These are phyloP conservation scores for Sphenostylis stenocarpa DNA, from an alignment of 306 rosid genomes.

Conservation along the genomic window DNA sequence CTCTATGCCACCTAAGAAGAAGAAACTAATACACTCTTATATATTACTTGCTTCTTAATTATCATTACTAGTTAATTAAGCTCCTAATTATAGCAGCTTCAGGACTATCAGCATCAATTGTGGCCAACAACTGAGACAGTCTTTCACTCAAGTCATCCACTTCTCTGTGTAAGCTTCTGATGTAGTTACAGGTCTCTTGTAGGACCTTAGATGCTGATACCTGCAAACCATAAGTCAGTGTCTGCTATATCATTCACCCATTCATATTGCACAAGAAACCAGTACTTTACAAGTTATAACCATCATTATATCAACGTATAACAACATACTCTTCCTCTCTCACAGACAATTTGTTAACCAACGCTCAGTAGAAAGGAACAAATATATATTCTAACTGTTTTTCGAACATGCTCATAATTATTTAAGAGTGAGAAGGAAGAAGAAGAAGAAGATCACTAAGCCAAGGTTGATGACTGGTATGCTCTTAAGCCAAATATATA, in stretches of 20 bases:
- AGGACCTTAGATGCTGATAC: constrained; percentile 98
- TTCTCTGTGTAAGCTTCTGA: constrained; percentile 81
- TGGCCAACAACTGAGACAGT: constrained; percentile 78
- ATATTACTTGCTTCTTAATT: constrained; percentile 7
- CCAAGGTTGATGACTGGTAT: background rate
- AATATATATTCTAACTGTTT: too few relatives aligned
- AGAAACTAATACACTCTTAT: constrained; percentile 37
- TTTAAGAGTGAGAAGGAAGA: background rate
- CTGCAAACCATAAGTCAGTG: constrained; percentile 46
- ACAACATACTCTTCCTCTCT: background rate
- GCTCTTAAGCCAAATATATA: background rate
- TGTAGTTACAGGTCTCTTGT: constrained; percentile 98
- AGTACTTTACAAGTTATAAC: background rate
- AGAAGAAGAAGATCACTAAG: background rate
- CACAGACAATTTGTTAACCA: too few relatives aligned
- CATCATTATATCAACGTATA: background rate
- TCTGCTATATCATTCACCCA: background rate
- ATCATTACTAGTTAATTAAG: constrained; percentile 65
- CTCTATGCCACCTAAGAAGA: constrained; percentile 32
- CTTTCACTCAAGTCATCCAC: constrained; percentile 93
- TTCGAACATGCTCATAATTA: too few relatives aligned
- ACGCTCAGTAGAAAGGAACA: too few relatives aligned
- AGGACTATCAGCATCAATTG: constrained; percentile 90
- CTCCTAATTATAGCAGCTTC: constrained; percentile 95
- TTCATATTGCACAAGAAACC: too few relatives aligned